Evolutionary conservation across 441 rosid species (phyloP).

Genomic region (Hura crepitans): DNA sequence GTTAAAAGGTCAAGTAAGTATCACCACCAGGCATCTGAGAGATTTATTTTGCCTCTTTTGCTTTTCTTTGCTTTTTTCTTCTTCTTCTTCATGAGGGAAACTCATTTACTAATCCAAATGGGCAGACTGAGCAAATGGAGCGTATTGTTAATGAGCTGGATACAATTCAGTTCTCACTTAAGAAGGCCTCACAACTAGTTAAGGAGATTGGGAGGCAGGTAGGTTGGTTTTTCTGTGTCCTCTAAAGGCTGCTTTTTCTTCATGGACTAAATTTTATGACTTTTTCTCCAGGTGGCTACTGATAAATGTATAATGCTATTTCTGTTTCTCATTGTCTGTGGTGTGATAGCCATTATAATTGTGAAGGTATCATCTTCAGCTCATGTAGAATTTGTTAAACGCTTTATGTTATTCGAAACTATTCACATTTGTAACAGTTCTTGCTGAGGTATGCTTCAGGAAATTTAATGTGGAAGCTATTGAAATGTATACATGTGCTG

Average conservation of each 20-base stretch:
- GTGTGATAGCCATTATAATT: conserved; percentile 85
- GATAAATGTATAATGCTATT: conserved; percentile 99
- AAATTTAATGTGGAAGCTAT: not conserved
- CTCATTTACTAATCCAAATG: conserved; percentile 18
- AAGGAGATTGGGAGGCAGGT: conserved; percentile 99
- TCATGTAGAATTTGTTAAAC: not conserved
- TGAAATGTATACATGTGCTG: not conserved
- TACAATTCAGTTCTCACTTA: conserved; percentile 92
- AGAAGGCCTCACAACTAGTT: conserved; percentile 96
- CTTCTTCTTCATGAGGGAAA: not conserved
- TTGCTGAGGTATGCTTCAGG: not conserved
- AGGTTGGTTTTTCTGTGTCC: conserved; percentile 18
- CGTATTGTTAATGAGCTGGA: conserved; percentile 94
- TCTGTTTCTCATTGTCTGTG: conserved; percentile 80
- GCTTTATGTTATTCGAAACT: not conserved
- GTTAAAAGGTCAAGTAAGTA: conserved; percentile 88
- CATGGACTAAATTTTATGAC: not conserved
- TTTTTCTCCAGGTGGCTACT: conserved; percentile 73
- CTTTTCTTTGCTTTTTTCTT: not conserved
- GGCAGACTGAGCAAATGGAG: conserved; percentile 99
- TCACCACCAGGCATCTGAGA: conserved; percentile 1
- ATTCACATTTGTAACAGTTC: not conserved
- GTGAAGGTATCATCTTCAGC: conserved; percentile 66
- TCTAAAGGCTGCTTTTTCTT: conserved; percentile 3
- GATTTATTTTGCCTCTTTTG: not conserved